Base-by-base conservation (phyloP, 805 yeast genomes). In the Grigorovia transvaalensis region DNA sequence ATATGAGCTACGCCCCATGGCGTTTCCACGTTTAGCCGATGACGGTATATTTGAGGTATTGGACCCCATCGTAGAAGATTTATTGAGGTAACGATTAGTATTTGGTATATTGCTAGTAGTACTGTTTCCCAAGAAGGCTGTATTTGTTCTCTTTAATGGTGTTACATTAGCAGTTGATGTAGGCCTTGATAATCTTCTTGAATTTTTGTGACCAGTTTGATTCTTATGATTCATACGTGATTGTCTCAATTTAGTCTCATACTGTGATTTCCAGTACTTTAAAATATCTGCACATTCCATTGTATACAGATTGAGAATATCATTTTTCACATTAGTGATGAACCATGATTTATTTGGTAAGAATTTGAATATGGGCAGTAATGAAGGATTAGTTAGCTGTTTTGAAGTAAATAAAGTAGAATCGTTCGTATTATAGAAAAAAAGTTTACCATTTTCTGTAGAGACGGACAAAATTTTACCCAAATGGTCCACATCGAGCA, bases 271-370 rank as follows among this genome's bases (percentile, higher is more conserved):
- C 65, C 64, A 61, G 5, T 51, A 46, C 19, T 54, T 46, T 9
- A 57, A 18, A 11, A 51, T 52, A 50, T 59, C 59, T 13, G 19
- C 20, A 4, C 40, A 35, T n/a, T 19, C 15, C 33, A 29, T 47
- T 33, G 12, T 44, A 27, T 45, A 51, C 44, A 35, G 55, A 9
- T 53, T 47, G 23, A 65, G 46, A 1, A 55, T 49, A 49, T 64
- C 66, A 30, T 59, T 51, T 38, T 54, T 54, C 9, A 56, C 55
- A 3, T 61, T 56, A 1, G 56, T 33, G 9, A 64, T 52, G 45
- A 59, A 58, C 59, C 62, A 59, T 9, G 59, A 51, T 33, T 52
- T 58, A 43, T 58, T 58, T 13, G 68, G 68, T 50, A 58, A 53
- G 45, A 64, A 65, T 50, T 53, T 50, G 2, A 48, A 44, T 13